Percentiles rank a stretch among this genome's conserved stretches.
Evolutionary conservation across 371 early-diverging fungal species (phyloP).

Genomic region (Mortierella sp.): DNA sequence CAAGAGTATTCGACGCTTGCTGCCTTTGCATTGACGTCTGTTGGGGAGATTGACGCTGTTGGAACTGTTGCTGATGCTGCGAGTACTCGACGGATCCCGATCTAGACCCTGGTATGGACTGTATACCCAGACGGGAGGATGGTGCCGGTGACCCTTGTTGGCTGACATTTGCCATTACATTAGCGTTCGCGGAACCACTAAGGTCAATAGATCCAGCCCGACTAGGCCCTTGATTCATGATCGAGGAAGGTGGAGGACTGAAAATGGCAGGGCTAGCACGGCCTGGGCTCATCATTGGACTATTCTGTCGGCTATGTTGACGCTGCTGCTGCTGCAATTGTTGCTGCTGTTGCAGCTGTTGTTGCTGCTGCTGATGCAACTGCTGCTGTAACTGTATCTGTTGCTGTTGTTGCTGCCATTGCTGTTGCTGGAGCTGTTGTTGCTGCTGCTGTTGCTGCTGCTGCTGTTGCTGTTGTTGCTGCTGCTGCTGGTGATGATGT

Average conservation of each 20-base stretch:
- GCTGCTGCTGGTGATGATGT: slow-evolving; percentile 27
- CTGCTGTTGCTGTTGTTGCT: slow-evolving; percentile 29
- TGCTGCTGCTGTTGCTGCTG: slow-evolving; percentile 10
- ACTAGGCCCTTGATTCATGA: slow-evolving; percentile 23
- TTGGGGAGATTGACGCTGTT: slow-evolving; percentile 29
- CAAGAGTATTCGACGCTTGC: not conserved
- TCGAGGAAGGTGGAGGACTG: slow-evolving; percentile 35
- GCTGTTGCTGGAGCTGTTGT: slow-evolving; percentile 17
- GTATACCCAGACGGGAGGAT: slow-evolving; percentile 14
- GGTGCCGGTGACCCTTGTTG: slow-evolving; percentile 44
- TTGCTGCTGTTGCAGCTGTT: slow-evolving; percentile 33
- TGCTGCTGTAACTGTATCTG: slow-evolving; percentile 22
- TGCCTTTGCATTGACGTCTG: not conserved
- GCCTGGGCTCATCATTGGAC: slow-evolving; percentile 54
- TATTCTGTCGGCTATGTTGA: slow-evolving; percentile 36
- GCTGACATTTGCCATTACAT: slow-evolving; percentile 13
- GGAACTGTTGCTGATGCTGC: slow-evolving; percentile 35
- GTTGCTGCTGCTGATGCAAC: slow-evolving; percentile 22
- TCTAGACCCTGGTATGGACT: slow-evolving; percentile 32
- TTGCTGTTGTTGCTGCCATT: slow-evolving; percentile 14
- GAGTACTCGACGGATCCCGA: slow-evolving; percentile 44
- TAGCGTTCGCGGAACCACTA: slow-evolving; percentile 6
- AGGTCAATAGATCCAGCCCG: slow-evolving; percentile 46
- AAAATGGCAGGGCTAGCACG: slow-evolving; percentile 44
- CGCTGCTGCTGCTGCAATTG: slow-evolving; percentile 32